Evolutionary conservation across 1,284 basidiomycete genomes (phyloP), one percentile per base, ranked within the genome.

Genomic region (Malassezia globosa): DNA sequence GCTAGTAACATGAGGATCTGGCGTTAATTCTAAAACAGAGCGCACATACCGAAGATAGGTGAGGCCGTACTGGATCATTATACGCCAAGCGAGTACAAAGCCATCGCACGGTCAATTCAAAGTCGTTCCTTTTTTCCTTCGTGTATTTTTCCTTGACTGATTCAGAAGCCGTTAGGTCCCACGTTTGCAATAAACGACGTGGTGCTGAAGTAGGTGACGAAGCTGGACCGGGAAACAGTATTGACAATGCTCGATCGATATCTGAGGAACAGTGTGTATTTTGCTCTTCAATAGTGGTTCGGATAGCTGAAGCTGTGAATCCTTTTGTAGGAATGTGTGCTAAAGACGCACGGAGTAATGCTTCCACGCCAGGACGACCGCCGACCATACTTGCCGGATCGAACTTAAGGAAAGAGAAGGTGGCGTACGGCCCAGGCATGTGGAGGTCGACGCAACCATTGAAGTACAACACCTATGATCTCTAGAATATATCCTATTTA

Each of bases 201-300:
- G 50, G 39, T 2, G 39, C 50, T 11, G 50, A 41, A 2, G 50
- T 52, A 11, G 45, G 33, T 22, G 44, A 39, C 10, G 38, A 2
- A 24, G 46, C 50, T n/a, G 45, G 38, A 1, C 50, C 50, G 2
- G 50, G 50, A 22, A 52, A 52, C 22, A 52, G 29, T 3, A 16
- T 24, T 2, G 40, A 34, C n/a, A 52, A 37, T 11, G 45, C 39
- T 22, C 45, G 50, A 14, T 47, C 40, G 16, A 42, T 7, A 14
- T 48, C 21, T 2, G 38, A n/a, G 8, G 22, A 8, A 8, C 19
- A 18, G n/a, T 26, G 25, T 14, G 11, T 6, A 1, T 18, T 16
- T 8, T 16, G 22, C 5, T 25, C 19, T 13, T 34, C 37, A 18
- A 41, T 7, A 6, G 49, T 42, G 22, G 19, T 3, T 2, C 35